Conservation (phyloP, 2,329 filamentous ascomycete species). For the Arthrobotrys pseudoclavata region DNA sequence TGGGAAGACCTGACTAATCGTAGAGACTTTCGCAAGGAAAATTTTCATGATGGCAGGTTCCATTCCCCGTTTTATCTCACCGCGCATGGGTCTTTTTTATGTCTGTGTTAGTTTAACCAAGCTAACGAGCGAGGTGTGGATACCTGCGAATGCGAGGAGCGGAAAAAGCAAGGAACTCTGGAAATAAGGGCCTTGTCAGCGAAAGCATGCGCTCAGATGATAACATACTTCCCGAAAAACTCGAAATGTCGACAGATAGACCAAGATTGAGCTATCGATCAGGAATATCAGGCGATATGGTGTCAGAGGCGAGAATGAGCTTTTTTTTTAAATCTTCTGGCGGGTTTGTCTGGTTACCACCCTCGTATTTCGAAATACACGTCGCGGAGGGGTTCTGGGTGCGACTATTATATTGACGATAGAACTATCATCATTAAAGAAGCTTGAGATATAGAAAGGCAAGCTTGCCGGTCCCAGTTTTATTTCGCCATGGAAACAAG, state of each 20-base stretch:
- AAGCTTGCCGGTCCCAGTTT: constrained; percentile 3
- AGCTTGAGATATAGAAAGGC: neutral
- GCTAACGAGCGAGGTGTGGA: constrained; percentile 59
- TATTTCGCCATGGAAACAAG: constrained; percentile 59
- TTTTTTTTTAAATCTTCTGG: neutral
- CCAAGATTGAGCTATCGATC: constrained; percentile 21
- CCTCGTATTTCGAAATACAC: neutral
- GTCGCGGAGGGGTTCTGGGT: too few relatives aligned
- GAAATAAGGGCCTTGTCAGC: constrained; percentile 52
- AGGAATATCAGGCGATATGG: constrained; percentile 19
- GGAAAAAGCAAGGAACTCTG: constrained; percentile 48
- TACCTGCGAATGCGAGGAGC: constrained; percentile 47
- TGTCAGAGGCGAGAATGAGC: constrained; percentile 4
- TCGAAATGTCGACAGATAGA: constrained; percentile 43
- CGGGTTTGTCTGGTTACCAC: neutral
- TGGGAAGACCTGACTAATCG: constrained; percentile 43
- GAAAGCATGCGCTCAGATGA: constrained; percentile 60
- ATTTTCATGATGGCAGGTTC: constrained; percentile 46
- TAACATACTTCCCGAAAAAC: constrained; percentile 55
- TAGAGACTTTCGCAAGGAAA: constrained; percentile 54
- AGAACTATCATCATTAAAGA: neutral
- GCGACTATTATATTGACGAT: neutral
- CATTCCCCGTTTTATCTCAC: constrained; percentile 57
- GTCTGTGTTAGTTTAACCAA: constrained; percentile 43
- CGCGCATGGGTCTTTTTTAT: constrained; percentile 24